Conservation (phyloP, 164 flowering plant genomes). For the Kingdonia uniflora region DNA sequence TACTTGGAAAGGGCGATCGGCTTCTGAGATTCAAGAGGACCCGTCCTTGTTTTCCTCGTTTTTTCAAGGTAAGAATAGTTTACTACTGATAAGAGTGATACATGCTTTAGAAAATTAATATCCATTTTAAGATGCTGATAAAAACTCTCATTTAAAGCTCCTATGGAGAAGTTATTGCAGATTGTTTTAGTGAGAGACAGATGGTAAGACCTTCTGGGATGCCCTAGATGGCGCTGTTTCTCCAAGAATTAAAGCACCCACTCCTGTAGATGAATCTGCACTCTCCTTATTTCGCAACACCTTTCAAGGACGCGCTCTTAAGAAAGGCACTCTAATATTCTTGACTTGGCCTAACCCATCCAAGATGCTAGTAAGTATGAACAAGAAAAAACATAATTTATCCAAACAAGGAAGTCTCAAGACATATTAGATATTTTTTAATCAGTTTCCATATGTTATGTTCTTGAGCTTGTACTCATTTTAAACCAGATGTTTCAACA, state of each 20-base stretch:
- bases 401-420: too few species aligned
- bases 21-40: slow-evolving; percentile 34
- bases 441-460: too few species aligned
- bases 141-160: slow-evolving; percentile 33
- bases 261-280: slow-evolving; percentile 57
- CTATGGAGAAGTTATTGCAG: slow-evolving; percentile 66
- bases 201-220: slow-evolving; percentile 96
- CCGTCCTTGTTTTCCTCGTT: slow-evolving; percentile 33
- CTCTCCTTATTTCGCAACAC: slow-evolving; percentile 54
- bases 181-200: slow-evolving; percentile 81
- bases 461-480: not conserved
- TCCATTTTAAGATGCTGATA: slow-evolving; percentile 7
- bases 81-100: not conserved
- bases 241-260: slow-evolving; percentile 54
- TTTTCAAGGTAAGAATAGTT: slow-evolving; percentile 36
- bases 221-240: slow-evolving; percentile 75
- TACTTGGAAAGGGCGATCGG: slow-evolving; percentile 46
- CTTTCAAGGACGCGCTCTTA: slow-evolving; percentile 65
- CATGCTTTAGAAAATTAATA: not conserved
- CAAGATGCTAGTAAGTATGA: slow-evolving; percentile 61
- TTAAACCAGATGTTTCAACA: not conserved
- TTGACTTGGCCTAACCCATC: slow-evolving; percentile 72
- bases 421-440: too few species aligned
- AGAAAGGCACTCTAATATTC: slow-evolving; percentile 66
- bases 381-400: not conserved